A percentile compares a stretch with the other conserved stretches of the same genome.
Conservation (phyloP, 345 rosid genomes). For the Excoecaria agallocha region DNA sequence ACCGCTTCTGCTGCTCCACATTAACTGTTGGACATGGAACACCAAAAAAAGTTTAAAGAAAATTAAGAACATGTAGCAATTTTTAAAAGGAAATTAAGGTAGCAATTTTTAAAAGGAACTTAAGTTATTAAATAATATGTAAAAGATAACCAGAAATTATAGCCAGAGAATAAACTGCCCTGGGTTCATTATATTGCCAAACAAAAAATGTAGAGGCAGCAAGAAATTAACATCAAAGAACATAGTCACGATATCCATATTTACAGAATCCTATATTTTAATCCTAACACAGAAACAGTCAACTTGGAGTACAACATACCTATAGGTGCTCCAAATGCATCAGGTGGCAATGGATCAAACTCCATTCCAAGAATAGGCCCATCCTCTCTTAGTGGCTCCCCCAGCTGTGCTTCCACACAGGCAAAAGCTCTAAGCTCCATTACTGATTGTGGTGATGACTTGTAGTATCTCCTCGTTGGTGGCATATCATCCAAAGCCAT, state of each 20-base stretch:
- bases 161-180: not conserved
- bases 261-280: not conserved
- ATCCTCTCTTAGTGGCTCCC: conserved; percentile 92
- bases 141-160: not conserved
- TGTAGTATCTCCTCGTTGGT: conserved; percentile 45
- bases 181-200: not conserved
- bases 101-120: too few species aligned
- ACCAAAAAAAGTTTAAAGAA: conserved; percentile 8
- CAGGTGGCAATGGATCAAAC: conserved; percentile 96
- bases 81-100: too few species aligned
- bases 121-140: too few species aligned
- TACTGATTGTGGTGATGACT: conserved; percentile 60
- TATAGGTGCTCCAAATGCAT: conserved; percentile 83
- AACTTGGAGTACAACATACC: conserved; percentile 38
- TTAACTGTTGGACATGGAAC: conserved; percentile 28
- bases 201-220: not conserved
- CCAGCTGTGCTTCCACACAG: conserved; percentile 92
- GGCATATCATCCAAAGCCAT: conserved; percentile 43
- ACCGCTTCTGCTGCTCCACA: conserved; percentile 53
- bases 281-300: not conserved
- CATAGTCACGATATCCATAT: not conserved
- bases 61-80: not conserved
- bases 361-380: conserved; percentile 97
- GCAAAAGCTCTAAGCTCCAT: conserved; percentile 88
- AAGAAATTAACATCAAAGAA: too few species aligned